Base-by-base conservation (phyloP, 257 asterid genomes). In the Catharanthus roseus region DNA sequence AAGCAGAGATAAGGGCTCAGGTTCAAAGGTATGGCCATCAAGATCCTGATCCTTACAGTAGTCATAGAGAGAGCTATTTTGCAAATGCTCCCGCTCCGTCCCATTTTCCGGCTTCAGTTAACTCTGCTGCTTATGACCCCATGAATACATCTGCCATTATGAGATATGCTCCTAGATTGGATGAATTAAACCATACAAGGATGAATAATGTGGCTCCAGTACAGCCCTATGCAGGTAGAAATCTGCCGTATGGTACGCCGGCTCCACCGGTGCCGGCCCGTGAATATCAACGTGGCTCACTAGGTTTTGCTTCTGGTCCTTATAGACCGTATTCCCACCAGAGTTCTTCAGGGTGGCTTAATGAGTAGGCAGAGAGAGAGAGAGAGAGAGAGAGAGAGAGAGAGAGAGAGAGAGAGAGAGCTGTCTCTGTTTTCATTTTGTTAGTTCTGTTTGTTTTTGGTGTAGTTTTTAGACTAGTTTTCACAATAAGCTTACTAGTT, bases 271-370 rank as follows among this genome's bases (percentile, higher is more conserved):
- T 8, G 3, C 42, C 42, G 5, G 42, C 15, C 10, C 82, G 80
- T 8, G 71, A 73, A 28, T 38, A n/a, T 67, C 81, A 61, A 54
- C 67, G 65, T 21, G 71, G 71, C 49, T n/a, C 86, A 0, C 53
- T 77, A 26, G 84, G 87, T 49, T 89, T 87, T 79, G 87, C 90
- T 70, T 78, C 78, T 6, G 82, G 85, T 10, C 93, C 95, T 6
- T 77, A 77, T 67, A 71, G 53, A 24, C 82, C 86, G 1, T 75
- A 55, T 72, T 54, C 95, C 2, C 77, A 64, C n/a, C 82, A 81
- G 0, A 74, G 64, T 67, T 86, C 92, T 6, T 79, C 95, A 2
- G 96, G 97, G 6, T 91, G 95, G 96, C 80, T 89, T 53, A 65
- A 81, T 55, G 97, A 91, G 70, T 89, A 87, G 82, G 49, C 23